Percentiles rank a stretch among this genome's conserved stretches.
Evolutionary conservation across 2,329 filamentous ascomycete genomes (phyloP).

Genomic region (Aureobasidium mangrovei): DNA sequence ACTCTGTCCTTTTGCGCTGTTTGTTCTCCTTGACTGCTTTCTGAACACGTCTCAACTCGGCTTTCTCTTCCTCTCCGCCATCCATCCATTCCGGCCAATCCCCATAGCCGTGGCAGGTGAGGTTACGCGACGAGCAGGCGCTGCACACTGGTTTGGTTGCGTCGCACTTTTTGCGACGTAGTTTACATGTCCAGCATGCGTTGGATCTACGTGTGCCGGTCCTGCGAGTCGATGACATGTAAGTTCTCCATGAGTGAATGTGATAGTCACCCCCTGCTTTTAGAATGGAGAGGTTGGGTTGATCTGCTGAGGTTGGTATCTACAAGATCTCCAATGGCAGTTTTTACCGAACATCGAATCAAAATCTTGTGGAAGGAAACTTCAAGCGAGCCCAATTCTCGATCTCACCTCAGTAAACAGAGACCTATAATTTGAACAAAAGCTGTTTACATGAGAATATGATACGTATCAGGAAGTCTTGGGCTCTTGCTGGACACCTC

Average conservation of each 20-base stretch:
- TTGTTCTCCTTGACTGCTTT: constrained; percentile 10
- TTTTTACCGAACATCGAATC: no score
- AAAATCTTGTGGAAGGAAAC: no score
- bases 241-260: not conserved
- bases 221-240: not conserved
- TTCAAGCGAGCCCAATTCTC: no score
- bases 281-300: no score
- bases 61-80: not conserved
- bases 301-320: no score
- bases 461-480: no score
- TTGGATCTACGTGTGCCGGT: not conserved
- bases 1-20: not conserved
- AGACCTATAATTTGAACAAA: no score
- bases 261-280: not conserved
- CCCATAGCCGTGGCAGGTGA: constrained; percentile 13
- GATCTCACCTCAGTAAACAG: no score
- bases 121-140: not conserved
- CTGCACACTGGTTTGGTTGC: not conserved
- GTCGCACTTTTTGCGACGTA: constrained; percentile 15
- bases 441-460: no score
- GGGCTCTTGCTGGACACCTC: no score
- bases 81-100: constrained; percentile 10
- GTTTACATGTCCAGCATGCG: constrained; percentile 14
- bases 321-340: no score
- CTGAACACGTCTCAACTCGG: not conserved